Percentiles rank a stretch among this genome's conserved stretches.
These are phyloP conservation scores for Coemansia furcata DNA, from an alignment of 192 early-diverging fungal species.

Conservation along the genomic window DNA sequence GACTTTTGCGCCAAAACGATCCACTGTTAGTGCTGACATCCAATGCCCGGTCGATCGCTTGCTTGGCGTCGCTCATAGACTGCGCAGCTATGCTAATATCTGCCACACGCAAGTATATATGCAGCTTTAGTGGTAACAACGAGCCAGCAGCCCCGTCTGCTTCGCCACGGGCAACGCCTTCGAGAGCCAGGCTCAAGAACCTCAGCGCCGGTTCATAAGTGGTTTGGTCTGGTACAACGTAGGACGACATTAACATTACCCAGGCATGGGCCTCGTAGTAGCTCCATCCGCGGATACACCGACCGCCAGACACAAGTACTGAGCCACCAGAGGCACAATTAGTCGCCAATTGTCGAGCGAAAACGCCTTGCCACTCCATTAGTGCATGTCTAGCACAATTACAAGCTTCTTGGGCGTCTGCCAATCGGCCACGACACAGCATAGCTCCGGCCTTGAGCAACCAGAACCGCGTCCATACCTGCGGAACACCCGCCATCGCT, in stretches of 20 bases:
- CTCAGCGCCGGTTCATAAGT: slow-evolving; percentile 20
- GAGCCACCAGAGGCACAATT: slow-evolving; percentile 19
- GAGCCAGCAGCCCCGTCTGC: slow-evolving; percentile 11
- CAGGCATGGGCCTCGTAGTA: slow-evolving; percentile 50
- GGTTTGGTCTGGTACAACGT: background rate
- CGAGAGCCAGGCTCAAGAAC: slow-evolving; percentile 35
- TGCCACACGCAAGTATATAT: slow-evolving; percentile 23
- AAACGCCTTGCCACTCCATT: slow-evolving; percentile 33
- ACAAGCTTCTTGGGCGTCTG: slow-evolving; percentile 23
- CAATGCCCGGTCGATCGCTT: slow-evolving; percentile 26
- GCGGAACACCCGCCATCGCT: background rate
- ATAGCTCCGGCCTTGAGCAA: slow-evolving; percentile 16
- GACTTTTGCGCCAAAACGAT: slow-evolving; percentile 20
- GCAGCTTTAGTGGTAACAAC: slow-evolving; percentile 25
- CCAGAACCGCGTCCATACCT: slow-evolving; percentile 38
- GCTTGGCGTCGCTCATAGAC: slow-evolving; percentile 28
- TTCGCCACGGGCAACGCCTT: slow-evolving; percentile 39
- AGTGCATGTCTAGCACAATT: slow-evolving; percentile 25
- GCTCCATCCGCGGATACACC: slow-evolving; percentile 16
- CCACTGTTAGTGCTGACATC: background rate
- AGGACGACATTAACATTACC: slow-evolving; percentile 42
- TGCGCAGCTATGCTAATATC: slow-evolving; percentile 20
- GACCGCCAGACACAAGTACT: background rate
- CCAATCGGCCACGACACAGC: slow-evolving; percentile 9
- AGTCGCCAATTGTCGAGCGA: slow-evolving; percentile 16